Conservation (phyloP, 2,329 filamentous ascomycete genomes). For the Cercospora sp. region DNA sequence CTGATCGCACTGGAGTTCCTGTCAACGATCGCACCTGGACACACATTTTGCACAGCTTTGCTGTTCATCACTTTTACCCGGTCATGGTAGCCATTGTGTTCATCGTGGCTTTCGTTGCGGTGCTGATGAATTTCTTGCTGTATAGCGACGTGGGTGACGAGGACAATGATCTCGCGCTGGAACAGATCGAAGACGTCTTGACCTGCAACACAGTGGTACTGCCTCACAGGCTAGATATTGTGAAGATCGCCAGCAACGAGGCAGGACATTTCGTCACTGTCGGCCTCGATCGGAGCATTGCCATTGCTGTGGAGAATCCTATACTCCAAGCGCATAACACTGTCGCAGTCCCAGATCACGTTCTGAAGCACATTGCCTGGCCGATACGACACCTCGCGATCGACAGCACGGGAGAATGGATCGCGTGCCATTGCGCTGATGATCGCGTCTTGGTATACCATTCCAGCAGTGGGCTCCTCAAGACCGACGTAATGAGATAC, state of each 20-base stretch:
- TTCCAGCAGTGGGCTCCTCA: slow-evolving; percentile 59
- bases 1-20: slow-evolving; percentile 60
- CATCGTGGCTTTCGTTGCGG: slow-evolving; percentile 62
- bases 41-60: slow-evolving; percentile 51
- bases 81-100: slow-evolving; percentile 66
- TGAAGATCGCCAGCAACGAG: slow-evolving; percentile 62
- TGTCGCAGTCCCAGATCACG: slow-evolving; percentile 24
- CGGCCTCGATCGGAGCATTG: slow-evolving; percentile 68
- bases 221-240: slow-evolving; percentile 70
- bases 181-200: slow-evolving; percentile 56
- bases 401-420: slow-evolving; percentile 63
- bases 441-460: slow-evolving; percentile 65
- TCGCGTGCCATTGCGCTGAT: slow-evolving; percentile 64
- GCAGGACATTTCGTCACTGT: slow-evolving; percentile 68
- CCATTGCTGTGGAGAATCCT: slow-evolving; percentile 29
- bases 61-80: slow-evolving; percentile 67
- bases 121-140: slow-evolving; percentile 73
- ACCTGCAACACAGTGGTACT: slow-evolving; percentile 61
- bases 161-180: slow-evolving; percentile 46
- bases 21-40: slow-evolving; percentile 52
- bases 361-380: slow-evolving; percentile 33
- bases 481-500: slow-evolving; percentile 56
- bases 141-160: slow-evolving; percentile 60
- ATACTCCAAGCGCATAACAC: slow-evolving; percentile 26
- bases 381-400: slow-evolving; percentile 60